Base-by-base conservation (phyloP, 352 stramenopile genomes). In the Halophytophthora batemanensis region DNA sequence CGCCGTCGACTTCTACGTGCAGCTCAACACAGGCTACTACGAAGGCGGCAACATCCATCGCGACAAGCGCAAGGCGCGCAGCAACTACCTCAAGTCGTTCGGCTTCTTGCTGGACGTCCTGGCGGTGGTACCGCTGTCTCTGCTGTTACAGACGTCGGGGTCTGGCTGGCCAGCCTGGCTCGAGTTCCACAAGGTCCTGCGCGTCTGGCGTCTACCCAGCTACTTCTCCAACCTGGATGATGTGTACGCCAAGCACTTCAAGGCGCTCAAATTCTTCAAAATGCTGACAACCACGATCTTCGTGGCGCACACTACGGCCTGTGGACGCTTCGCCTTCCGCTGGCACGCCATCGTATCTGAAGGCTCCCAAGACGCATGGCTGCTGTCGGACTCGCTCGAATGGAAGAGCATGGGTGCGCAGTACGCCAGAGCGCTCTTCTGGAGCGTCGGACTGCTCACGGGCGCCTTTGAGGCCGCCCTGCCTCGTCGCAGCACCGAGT, bases 11-110 rank as follows among this genome's bases (percentile, higher is more conserved):
- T 66, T 88, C 43, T 77, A 70, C 54, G 64, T 88, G n/a, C 60
- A 82, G 37, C 28, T 77, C 21, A 70, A 85, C 53, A 82, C 70
- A 15, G 74, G 77, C 12, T 86, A 72, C 47, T 86, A 88, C 53
- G 53, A 82, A 36, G 60, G 69, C 37, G 70, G 74, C 46, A 78
- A 79, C 29, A 67, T 86, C 8, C 54, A 68, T 18, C 66, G 64
- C 1, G 73, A 85, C 42, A 66, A 59, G 33, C 55, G 47, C 2
- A 71, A 62, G n/a, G 56, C 75, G 8, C 58, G 71, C 2, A 39
- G 38, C 18, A 79, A 71, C 19, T 86, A 80, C 50, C 25, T 85
- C 15, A 47, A 13, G 12, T 86, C 72, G 3, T 12, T 44, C 0
- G 64, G 60, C 1, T 88, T 88, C 44, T 2, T 70, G 5, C 44